These are phyloP conservation scores for Hirsutella minnesotensis DNA, from an alignment of 2,329 filamentous ascomycete genomes.

Conservation along the genomic window DNA sequence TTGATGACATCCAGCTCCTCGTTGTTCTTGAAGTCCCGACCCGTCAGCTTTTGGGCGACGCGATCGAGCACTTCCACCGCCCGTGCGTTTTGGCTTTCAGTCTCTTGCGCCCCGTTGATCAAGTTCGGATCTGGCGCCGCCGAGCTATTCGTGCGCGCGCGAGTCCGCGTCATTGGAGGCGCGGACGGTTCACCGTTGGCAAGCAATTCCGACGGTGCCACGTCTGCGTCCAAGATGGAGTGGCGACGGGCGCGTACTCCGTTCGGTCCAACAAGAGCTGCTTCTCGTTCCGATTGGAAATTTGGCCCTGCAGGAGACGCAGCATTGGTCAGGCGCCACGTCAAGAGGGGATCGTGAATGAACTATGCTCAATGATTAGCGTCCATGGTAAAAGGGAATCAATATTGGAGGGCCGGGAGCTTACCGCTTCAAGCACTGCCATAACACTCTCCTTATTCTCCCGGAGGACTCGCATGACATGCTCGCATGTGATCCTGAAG, in stretches of 20 bases:
- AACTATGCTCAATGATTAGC: slow-evolving; percentile 56
- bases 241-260: slow-evolving; percentile 47
- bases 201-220: slow-evolving; percentile 47
- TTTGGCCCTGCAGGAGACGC: slow-evolving; percentile 54
- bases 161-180: slow-evolving; percentile 34
- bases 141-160: slow-evolving; percentile 50
- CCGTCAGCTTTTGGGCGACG: slow-evolving; percentile 92
- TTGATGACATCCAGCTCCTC: slow-evolving; percentile 76
- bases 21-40: slow-evolving; percentile 75
- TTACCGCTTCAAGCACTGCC: slow-evolving; percentile 93
- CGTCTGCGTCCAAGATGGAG: slow-evolving; percentile 55
- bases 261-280: slow-evolving; percentile 34
- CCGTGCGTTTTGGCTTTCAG: slow-evolving; percentile 83
- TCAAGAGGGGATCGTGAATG: slow-evolving; percentile 97
- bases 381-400: too few species aligned
- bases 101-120: slow-evolving; percentile 31
- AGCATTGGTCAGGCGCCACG: slow-evolving; percentile 72
- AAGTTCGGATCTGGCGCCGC: slow-evolving; percentile 23
- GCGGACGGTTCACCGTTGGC: slow-evolving; percentile 32
- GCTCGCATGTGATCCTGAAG: slow-evolving; percentile 95
- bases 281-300: slow-evolving; percentile 50
- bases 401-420: too few species aligned
- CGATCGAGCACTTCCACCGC: slow-evolving; percentile 84
- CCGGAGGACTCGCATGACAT: slow-evolving; percentile 91
- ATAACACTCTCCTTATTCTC: slow-evolving; percentile 98